Percentiles rank a stretch among this genome's conserved stretches.
These are phyloP conservation scores for Parascedosporium putredinis DNA, from an alignment of 2,329 filamentous ascomycete genomes.

Conservation along the genomic window DNA sequence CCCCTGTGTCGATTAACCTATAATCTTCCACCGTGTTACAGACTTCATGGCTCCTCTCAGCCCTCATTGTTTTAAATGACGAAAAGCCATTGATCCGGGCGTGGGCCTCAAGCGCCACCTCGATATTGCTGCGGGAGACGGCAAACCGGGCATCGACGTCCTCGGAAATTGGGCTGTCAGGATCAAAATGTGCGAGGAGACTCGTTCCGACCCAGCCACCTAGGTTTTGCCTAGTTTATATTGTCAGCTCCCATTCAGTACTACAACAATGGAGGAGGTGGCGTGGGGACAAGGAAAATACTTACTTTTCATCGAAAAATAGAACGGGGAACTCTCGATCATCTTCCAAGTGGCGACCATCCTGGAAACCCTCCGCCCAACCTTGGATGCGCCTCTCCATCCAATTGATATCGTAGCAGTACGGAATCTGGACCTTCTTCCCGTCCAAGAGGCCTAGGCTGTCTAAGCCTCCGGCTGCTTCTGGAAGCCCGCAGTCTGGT, in stretches of 20 bases:
- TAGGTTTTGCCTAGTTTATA: background rate
- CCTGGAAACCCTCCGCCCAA: slow-evolving; percentile 12
- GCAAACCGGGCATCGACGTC: background rate
- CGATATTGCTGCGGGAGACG: background rate
- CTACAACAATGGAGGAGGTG: background rate
- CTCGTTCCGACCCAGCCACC: background rate
- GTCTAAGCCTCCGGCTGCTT: background rate
- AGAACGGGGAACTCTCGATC: slow-evolving; percentile 12
- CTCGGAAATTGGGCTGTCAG: background rate
- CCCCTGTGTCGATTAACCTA: no score
- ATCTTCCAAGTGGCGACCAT: slow-evolving; percentile 10
- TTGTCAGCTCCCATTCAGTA: background rate
- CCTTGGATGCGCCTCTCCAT: slow-evolving; percentile 10
- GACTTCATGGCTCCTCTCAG: no score
- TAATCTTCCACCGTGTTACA: no score
- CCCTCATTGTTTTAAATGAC: no score
- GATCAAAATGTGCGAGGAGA: background rate
- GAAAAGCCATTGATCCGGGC: background rate
- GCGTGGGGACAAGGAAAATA: background rate
- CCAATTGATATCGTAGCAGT: slow-evolving; percentile 11
- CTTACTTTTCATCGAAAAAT: slow-evolving; percentile 12
- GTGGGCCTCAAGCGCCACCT: background rate
- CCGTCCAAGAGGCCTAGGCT: slow-evolving; percentile 1
- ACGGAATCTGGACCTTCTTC: background rate
- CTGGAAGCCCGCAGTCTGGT: slow-evolving; percentile 8